Evolutionary conservation across 2,329 filamentous ascomycete species (phyloP).

Genomic region (Sarocladium oryzae): DNA sequence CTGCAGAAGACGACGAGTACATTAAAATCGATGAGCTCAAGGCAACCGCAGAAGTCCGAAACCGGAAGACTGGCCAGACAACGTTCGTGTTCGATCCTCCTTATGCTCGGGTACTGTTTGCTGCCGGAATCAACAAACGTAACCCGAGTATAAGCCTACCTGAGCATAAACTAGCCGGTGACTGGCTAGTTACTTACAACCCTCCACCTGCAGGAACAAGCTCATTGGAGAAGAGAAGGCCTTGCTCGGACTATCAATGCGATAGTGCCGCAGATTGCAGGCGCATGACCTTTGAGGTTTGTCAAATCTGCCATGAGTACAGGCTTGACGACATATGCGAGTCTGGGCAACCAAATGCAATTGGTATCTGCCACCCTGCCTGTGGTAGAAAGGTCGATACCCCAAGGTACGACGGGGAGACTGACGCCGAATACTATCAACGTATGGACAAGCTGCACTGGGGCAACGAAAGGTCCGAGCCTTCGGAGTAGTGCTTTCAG

Average conservation of each 20-base stretch:
- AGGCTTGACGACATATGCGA: neutral
- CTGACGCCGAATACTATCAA: conserved; percentile 1
- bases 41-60: neutral
- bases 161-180: conserved; percentile 10
- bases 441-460: conserved; percentile 6
- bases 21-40: conserved; percentile 8
- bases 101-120: conserved; percentile 13
- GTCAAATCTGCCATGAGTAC: neutral
- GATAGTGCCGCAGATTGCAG: neutral
- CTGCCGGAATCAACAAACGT: conserved; percentile 12
- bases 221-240: neutral
- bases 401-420: conserved; percentile 1
- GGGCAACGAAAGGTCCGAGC: neutral
- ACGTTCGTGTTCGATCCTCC: conserved; percentile 13
- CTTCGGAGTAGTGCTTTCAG: neutral
- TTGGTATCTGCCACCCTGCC: conserved; percentile 2
- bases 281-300: neutral
- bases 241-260: neutral
- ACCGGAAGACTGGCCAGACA: conserved; percentile 6
- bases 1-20: conserved; percentile 6
- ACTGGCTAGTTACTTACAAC: conserved; percentile 11
- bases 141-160: conserved; percentile 11
- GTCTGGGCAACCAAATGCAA: neutral
- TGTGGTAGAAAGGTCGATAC: conserved; percentile 1
- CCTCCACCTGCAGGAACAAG: neutral